phyloP scores from a whole-genome alignment of 768 basidiomycete genomes.

The Termitomyces sp. region DNA sequence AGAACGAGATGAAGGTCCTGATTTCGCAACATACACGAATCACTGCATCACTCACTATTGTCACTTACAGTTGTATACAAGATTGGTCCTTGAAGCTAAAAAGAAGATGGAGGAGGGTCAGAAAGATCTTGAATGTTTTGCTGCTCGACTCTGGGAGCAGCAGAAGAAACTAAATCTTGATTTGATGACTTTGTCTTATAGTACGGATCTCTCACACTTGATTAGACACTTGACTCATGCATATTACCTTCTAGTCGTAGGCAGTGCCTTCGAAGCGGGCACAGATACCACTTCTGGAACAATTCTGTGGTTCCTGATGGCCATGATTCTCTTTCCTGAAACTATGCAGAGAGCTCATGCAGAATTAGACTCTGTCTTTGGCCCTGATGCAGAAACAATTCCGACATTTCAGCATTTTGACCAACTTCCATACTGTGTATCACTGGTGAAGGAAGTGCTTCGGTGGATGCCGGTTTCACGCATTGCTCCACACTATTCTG shows the following conservation, averaged over 20 bases:
- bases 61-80: slow-evolving; percentile 13
- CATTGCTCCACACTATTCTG: slow-evolving; percentile 11
- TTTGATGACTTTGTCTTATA: background rate
- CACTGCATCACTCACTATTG: background rate
- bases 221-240: background rate
- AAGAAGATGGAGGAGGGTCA: slow-evolving; percentile 12
- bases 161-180: slow-evolving; percentile 6
- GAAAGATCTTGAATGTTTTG: slow-evolving; percentile 8
- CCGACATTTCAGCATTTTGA: slow-evolving; percentile 6
- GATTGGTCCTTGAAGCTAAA: slow-evolving; percentile 17
- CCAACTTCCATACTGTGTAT: slow-evolving; percentile 7
- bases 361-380: slow-evolving; percentile 6
- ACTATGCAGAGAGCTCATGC: slow-evolving; percentile 8
- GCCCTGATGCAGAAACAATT: background rate
- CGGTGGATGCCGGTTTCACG: slow-evolving; percentile 13
- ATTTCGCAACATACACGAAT: background rate
- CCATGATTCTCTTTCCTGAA: slow-evolving; percentile 13
- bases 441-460: slow-evolving; percentile 9
- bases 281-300: slow-evolving; percentile 4
- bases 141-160: slow-evolving; percentile 8
- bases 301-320: slow-evolving; percentile 9
- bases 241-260: slow-evolving; percentile 2
- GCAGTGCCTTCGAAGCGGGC: slow-evolving; percentile 3
- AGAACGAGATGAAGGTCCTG: slow-evolving; percentile 8
- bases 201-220: background rate